Conservation (phyloP, 2,329 filamentous ascomycete species). For the Magnaporthiopsis rhizophila region DNA sequence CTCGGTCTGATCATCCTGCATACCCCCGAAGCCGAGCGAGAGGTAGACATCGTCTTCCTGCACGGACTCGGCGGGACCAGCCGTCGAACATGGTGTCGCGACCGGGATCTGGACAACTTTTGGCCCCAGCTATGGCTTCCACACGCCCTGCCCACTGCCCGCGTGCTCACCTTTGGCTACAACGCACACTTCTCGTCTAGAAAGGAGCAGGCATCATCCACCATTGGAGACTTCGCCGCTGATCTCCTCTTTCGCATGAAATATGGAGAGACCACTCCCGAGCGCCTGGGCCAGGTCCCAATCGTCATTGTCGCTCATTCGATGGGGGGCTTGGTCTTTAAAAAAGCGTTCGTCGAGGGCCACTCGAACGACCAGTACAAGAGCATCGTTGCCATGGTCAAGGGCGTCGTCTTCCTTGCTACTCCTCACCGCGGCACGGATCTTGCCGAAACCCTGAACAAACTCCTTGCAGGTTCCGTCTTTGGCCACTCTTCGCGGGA, state of each 20-base stretch:
- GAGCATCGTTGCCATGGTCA: slow-evolving; percentile 13
- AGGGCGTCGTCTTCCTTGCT: slow-evolving; percentile 18
- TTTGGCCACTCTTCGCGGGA: slow-evolving; percentile 15
- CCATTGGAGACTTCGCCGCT: slow-evolving; percentile 16
- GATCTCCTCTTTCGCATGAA: slow-evolving; percentile 18
- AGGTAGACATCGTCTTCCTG: slow-evolving; percentile 23
- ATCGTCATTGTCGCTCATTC: slow-evolving; percentile 19
- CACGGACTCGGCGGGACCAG: slow-evolving; percentile 26
- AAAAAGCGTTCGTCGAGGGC: slow-evolving; percentile 14
- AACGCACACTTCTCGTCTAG: slow-evolving; percentile 18
- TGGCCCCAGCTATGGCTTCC: slow-evolving; percentile 25
- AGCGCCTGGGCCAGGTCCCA: slow-evolving; percentile 14
- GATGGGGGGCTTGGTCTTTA: slow-evolving; percentile 19
- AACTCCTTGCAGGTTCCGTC: slow-evolving; percentile 11
- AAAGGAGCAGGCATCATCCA: slow-evolving; percentile 10
- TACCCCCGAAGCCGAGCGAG: background rate
- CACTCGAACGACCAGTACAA: slow-evolving; percentile 16
- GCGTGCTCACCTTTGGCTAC: slow-evolving; percentile 27
- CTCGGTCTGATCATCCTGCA: slow-evolving; percentile 17
- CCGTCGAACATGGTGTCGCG: slow-evolving; percentile 22
- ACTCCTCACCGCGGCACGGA: slow-evolving; percentile 20
- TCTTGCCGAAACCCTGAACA: slow-evolving; percentile 17
- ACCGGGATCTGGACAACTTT: slow-evolving; percentile 19
- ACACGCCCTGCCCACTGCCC: slow-evolving; percentile 15
- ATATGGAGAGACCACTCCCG: slow-evolving; percentile 12